Evolutionary conservation across 768 basidiomycete genomes (phyloP).

Genomic region (Pleurotus cornucopiae): DNA sequence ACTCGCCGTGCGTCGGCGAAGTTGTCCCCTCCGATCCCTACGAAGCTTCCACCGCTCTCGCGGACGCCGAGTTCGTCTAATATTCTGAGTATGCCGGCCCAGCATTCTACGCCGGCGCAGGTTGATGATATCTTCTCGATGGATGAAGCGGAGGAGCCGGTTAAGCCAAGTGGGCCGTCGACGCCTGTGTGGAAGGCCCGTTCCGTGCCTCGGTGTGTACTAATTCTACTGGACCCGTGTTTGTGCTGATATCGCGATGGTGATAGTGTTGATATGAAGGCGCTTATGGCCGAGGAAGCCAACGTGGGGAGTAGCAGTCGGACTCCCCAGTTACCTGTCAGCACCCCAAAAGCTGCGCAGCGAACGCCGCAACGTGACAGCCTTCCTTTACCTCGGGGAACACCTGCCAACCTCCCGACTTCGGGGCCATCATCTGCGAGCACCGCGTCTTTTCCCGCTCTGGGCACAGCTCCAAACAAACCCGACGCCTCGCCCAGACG

Average conservation of each 20-base stretch:
- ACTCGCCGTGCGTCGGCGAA: conserved; percentile 12
- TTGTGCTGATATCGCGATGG: conserved; percentile 8
- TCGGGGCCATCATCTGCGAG: neutral
- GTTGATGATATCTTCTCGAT: conserved; percentile 77
- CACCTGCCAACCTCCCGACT: neutral
- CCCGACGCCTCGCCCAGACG: conserved; percentile 10
- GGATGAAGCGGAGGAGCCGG: conserved; percentile 63
- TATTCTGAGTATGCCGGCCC: neutral
- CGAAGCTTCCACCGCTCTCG: conserved; percentile 11
- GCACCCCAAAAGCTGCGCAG: conserved; percentile 7
- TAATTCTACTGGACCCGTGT: conserved; percentile 6
- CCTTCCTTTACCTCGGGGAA: conserved; percentile 4
- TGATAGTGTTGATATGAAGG: conserved; percentile 73
- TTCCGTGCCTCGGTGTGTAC: conserved; percentile 47
- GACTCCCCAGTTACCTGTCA: neutral
- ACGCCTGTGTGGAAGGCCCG: conserved; percentile 45
- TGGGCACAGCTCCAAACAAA: conserved; percentile 6
- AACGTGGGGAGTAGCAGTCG: neutral
- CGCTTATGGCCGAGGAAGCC: conserved; percentile 75
- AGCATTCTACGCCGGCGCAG: conserved; percentile 26
- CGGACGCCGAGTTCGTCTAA: conserved; percentile 21
- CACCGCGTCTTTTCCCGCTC: neutral
- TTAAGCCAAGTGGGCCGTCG: conserved; percentile 15
- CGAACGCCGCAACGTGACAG: conserved; percentile 13
- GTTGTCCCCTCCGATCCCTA: conserved; percentile 13